Evolutionary conservation across 73 alveolate species (phyloP).

Genomic region (Paramecium sexaurelia): DNA sequence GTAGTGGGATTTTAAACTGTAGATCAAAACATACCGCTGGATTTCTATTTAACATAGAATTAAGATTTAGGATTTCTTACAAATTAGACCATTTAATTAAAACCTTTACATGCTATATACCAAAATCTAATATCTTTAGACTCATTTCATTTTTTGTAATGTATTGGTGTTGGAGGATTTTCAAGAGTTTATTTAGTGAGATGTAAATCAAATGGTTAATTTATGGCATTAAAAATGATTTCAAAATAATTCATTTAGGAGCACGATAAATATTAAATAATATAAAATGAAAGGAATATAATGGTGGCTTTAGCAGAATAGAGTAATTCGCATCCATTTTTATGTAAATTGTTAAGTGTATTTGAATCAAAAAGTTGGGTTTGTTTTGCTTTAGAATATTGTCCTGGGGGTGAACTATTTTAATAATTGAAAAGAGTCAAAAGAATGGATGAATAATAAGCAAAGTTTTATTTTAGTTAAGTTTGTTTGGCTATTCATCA

Average conservation of each 20-base stretch:
- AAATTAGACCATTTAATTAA: neutral
- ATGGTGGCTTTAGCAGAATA: conserved; percentile 55
- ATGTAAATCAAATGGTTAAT: conserved; percentile 83
- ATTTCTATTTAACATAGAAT: conserved; percentile 25
- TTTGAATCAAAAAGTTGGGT: conserved; percentile 76
- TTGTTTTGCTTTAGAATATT: conserved; percentile 71
- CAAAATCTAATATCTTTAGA: neutral
- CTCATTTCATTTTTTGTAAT: conserved; percentile 67
- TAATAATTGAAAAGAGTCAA: conserved; percentile 76
- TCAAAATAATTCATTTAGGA: conserved; percentile 73
- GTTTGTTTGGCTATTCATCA: conserved; percentile 77
- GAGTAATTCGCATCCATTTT: conserved; percentile 72
- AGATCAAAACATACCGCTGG: conserved; percentile 48
- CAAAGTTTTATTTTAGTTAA: conserved; percentile 74
- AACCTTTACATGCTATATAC: neutral
- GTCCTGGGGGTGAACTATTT: conserved; percentile 70
- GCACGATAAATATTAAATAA: conserved; percentile 67
- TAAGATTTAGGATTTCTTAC: neutral
- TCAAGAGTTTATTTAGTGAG: conserved; percentile 82
- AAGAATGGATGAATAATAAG: conserved; percentile 72
- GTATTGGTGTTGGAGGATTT: conserved; percentile 91
- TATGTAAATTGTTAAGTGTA: conserved; percentile 78
- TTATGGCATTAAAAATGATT: conserved; percentile 83
- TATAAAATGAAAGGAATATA: conserved; percentile 72
- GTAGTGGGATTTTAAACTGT: conserved; percentile 21